phyloP scores from a whole-genome alignment of 192 early-diverging fungal genomes.

The Chytriomyces sp. region DNA sequence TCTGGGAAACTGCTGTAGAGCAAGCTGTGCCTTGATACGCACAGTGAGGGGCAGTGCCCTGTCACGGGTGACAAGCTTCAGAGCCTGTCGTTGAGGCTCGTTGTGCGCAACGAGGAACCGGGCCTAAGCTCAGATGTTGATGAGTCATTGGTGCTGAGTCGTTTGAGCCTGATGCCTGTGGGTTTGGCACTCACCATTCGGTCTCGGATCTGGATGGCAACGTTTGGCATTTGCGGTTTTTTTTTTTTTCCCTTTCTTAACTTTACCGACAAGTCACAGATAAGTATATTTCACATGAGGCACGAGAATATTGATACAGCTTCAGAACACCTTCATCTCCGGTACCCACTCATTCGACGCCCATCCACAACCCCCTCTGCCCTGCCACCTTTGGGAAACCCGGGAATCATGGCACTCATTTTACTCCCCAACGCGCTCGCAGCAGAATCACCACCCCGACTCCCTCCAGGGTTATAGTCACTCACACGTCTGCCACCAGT shows the following conservation, averaged over 20 bases:
- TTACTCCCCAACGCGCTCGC: no score
- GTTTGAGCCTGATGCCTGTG: background rate
- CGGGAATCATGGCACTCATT: no score
- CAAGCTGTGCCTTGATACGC: conserved; percentile 52
- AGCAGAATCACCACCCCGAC: no score
- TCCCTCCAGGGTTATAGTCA: no score
- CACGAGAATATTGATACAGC: no score
- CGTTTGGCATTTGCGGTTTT: conserved; percentile 17
- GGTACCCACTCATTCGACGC: no score
- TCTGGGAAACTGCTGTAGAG: conserved; percentile 52
- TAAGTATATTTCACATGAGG: no score
- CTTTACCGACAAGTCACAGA: no score
- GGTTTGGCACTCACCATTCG: conserved; percentile 18
- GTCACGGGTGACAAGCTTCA: conserved; percentile 51
- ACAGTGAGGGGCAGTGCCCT: conserved; percentile 34
- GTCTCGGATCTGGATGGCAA: conserved; percentile 36
- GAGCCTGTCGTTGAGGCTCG: conserved; percentile 50
- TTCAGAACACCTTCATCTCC: no score
- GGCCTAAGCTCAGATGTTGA: background rate
- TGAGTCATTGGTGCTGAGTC: background rate
- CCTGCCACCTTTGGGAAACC: no score
- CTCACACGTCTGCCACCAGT: no score
- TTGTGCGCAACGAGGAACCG: conserved; percentile 44
- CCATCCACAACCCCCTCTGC: no score
- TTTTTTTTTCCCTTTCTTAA: background rate